These are phyloP conservation scores for Teratosphaeria zuluensis DNA, from an alignment of 2,329 filamentous ascomycete genomes.

Conservation along the genomic window DNA sequence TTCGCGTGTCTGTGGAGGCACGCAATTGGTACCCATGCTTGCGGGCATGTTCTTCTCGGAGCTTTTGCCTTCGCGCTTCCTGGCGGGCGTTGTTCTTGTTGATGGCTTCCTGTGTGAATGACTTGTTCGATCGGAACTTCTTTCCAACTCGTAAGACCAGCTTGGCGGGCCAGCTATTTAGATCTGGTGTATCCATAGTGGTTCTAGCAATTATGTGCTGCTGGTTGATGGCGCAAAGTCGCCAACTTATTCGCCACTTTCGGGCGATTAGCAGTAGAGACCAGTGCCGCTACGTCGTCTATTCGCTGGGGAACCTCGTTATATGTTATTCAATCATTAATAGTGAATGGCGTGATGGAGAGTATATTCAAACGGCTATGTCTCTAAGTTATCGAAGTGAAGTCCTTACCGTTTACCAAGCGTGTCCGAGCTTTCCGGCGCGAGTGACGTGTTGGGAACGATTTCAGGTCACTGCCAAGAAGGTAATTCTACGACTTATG, in stretches of 20 bases:
- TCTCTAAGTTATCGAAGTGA: not conserved
- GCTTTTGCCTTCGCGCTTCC: slow-evolving; percentile 6
- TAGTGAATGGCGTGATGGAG: not conserved
- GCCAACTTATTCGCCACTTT: not conserved
- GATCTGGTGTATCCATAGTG: not conserved
- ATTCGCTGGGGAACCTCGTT: not conserved
- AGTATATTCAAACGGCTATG: not conserved
- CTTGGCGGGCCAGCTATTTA: slow-evolving; percentile 6
- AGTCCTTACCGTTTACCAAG: not conserved
- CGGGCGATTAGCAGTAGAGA: not conserved
- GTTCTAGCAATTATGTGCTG: not conserved
- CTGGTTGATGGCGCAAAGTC: not conserved
- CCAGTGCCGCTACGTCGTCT: not conserved
- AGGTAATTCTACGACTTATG: too few species aligned
- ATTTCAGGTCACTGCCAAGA: not conserved
- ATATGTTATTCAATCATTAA: not conserved
- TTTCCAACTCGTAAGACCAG: slow-evolving; percentile 19
- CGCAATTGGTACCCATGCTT: slow-evolving; percentile 9
- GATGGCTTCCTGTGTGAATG: slow-evolving; percentile 18
- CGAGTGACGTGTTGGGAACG: not conserved
- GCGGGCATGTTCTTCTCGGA: slow-evolving; percentile 8
- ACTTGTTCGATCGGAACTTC: slow-evolving; percentile 20
- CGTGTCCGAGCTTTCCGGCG: not conserved
- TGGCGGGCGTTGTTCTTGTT: slow-evolving; percentile 17
- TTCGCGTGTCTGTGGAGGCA: slow-evolving; percentile 3